Percentiles rank a stretch among this genome's conserved stretches.
Evolutionary conservation across 2,329 filamentous ascomycete species (phyloP).

Genomic region (Acarospora socialis): DNA sequence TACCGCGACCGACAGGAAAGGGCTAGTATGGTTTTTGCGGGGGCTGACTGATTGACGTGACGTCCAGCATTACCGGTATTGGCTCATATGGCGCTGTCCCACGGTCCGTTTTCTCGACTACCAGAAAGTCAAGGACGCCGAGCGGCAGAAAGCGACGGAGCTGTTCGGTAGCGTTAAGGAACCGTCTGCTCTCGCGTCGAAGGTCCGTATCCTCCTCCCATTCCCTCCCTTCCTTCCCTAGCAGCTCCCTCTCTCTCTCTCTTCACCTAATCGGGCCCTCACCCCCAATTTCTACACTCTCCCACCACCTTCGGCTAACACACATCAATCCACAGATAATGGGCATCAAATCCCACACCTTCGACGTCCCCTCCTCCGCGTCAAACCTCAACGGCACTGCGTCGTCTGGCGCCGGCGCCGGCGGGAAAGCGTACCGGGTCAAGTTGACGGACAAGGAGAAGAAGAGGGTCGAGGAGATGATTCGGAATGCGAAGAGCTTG

Average conservation of each 20-base stretch:
- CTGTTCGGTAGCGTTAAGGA: slow-evolving; percentile 69
- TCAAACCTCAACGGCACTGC: slow-evolving; percentile 25
- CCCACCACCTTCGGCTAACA: slow-evolving; percentile 2
- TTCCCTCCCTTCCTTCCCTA: neutral
- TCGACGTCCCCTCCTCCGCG: slow-evolving; percentile 41
- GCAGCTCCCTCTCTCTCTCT: neutral
- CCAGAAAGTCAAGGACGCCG: slow-evolving; percentile 74
- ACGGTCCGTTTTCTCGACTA: slow-evolving; percentile 84
- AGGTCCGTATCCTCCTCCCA: slow-evolving; percentile 31
- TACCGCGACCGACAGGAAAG: no score
- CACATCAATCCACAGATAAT: slow-evolving; percentile 45
- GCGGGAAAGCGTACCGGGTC: slow-evolving; percentile 56
- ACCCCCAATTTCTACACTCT: no score
- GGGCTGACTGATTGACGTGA: slow-evolving; percentile 6
- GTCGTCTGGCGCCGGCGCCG: slow-evolving; percentile 25
- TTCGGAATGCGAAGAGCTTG: slow-evolving; percentile 75
- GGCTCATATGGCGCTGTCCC: slow-evolving; percentile 77
- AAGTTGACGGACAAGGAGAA: slow-evolving; percentile 82
- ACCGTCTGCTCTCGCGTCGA: slow-evolving; percentile 66
- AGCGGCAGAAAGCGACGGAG: slow-evolving; percentile 60
- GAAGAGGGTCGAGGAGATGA: slow-evolving; percentile 70
- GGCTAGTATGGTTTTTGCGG: neutral
- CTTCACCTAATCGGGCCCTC: no score
- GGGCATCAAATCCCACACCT: slow-evolving; percentile 65
- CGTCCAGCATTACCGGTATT: slow-evolving; percentile 76